Evolutionary conservation across 441 rosid species (phyloP).

Genomic region (Pelargonium citronellum): DNA sequence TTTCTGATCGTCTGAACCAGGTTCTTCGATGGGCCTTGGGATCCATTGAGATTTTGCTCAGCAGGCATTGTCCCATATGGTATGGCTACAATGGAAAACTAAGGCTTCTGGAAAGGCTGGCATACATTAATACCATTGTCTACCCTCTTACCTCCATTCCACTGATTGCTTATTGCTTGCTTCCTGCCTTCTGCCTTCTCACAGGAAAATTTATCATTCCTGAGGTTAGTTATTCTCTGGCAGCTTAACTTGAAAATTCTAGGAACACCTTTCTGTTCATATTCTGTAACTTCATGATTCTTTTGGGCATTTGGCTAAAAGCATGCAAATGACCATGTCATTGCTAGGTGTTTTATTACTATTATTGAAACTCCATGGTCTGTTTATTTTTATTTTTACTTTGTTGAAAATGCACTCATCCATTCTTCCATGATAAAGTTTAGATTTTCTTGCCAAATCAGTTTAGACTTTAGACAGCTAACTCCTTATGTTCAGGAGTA

Average conservation of each 20-base stretch:
- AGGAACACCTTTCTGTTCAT: background rate
- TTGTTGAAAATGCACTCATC: background rate
- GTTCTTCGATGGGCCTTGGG: constrained; percentile 98
- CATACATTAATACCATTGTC: constrained; percentile 79
- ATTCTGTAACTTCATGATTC: background rate
- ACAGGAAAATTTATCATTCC: constrained; percentile 95
- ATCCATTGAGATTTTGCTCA: constrained; percentile 89
- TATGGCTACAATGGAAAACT: constrained; percentile 89
- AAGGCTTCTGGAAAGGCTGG: constrained; percentile 77
- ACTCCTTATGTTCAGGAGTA: too few relatives aligned
- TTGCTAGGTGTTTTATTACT: background rate
- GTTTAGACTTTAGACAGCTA: too few relatives aligned
- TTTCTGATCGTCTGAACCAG: constrained; percentile 98
- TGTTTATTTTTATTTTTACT: too few relatives aligned
- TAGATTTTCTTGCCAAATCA: background rate
- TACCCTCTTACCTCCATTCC: constrained; percentile 95
- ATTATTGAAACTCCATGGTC: background rate
- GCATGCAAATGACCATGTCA: background rate
- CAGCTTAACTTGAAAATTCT: too few relatives aligned
- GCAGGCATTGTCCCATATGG: constrained; percentile 97
- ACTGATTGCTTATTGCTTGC: constrained; percentile 67
- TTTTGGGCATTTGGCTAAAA: background rate
- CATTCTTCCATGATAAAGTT: background rate
- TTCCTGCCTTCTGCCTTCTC: constrained; percentile 88
- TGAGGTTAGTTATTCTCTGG: constrained; percentile 43